Percentiles rank a stretch among this genome's conserved stretches.
Conservation (phyloP, 495 filamentous ascomycete genomes). For the Filosporella fistucella region DNA sequence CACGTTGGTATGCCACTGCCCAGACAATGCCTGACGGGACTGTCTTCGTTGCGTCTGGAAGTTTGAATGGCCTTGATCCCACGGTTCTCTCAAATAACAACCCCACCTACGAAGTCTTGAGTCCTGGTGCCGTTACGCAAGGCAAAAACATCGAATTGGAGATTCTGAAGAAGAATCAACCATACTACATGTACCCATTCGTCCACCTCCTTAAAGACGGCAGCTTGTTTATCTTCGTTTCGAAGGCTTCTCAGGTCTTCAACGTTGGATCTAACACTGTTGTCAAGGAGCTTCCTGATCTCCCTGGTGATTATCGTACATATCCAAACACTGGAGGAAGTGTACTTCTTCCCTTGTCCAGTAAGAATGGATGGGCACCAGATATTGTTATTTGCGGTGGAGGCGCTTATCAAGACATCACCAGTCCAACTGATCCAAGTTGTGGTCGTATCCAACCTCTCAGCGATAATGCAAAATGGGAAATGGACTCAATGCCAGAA, state of each 20-base stretch:
- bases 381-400: constrained; percentile 59
- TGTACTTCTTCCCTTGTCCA: constrained; percentile 52
- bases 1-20: constrained; percentile 56
- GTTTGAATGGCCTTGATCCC: constrained; percentile 55
- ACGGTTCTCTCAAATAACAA: constrained; percentile 54
- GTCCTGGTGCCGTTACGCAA: constrained; percentile 32
- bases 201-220: constrained; percentile 53
- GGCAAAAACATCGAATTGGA: constrained; percentile 42
- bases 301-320: constrained; percentile 54
- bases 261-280: constrained; percentile 36
- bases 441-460: constrained; percentile 57
- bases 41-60: constrained; percentile 59
- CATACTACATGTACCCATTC: constrained; percentile 66
- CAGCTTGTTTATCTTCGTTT: constrained; percentile 50
- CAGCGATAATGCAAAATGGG: constrained; percentile 44
- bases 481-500: constrained; percentile 60
- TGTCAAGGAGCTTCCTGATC: constrained; percentile 45
- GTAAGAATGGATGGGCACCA: constrained; percentile 43
- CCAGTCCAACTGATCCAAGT: constrained; percentile 51
- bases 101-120: constrained; percentile 54
- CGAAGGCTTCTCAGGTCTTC: constrained; percentile 54
- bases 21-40: constrained; percentile 53
- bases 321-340: constrained; percentile 62
- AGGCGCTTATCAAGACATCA: constrained; percentile 59
- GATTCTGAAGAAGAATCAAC: constrained; percentile 52